phyloP scores from a whole-genome alignment of 1,139 yeast species.

The Komagataea norvegica region DNA sequence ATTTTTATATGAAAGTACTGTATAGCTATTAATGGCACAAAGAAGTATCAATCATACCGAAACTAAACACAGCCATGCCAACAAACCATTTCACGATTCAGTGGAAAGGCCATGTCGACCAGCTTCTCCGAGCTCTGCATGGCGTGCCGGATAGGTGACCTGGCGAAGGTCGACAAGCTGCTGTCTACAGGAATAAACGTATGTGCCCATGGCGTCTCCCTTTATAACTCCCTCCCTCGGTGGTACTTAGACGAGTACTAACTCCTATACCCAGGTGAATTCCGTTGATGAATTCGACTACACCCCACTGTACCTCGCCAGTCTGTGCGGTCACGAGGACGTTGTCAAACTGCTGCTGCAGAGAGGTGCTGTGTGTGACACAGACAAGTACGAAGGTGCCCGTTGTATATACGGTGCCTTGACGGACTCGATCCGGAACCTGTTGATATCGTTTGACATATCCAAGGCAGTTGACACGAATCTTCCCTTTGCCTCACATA shows the following conservation, averaged over 20 bases:
- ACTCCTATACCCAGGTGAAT: conserved; percentile 31
- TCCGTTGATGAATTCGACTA: conserved; percentile 69
- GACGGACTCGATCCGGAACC: conserved; percentile 56
- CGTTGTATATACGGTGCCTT: conserved; percentile 77
- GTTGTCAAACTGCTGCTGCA: conserved; percentile 57
- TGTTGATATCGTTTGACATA: conserved; percentile 57
- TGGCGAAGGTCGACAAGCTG: conserved; percentile 55
- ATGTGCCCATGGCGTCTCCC: no score
- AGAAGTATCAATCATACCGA: no score
- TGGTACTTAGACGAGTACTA: no score
- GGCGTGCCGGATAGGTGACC: conserved; percentile 69
- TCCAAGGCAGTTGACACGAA: conserved; percentile 61
- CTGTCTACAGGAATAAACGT: conserved; percentile 51
- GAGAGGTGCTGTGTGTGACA: conserved; percentile 70
- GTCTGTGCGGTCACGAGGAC: conserved; percentile 67
- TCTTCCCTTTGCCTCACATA: conserved; percentile 74
- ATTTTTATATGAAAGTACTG: no score
- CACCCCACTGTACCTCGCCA: conserved; percentile 67
- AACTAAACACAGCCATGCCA: background rate
- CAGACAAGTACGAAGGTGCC: conserved; percentile 78
- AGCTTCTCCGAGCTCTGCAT: conserved; percentile 40
- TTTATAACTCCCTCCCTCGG: no score
- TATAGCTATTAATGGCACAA: no score
- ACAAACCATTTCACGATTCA: background rate
- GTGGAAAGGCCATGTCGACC: background rate